A percentile compares a stretch with the other conserved stretches of the same genome.
Evolutionary conservation across 495 filamentous ascomycete genomes (phyloP).

Genomic region (Penicillium argentinense): DNA sequence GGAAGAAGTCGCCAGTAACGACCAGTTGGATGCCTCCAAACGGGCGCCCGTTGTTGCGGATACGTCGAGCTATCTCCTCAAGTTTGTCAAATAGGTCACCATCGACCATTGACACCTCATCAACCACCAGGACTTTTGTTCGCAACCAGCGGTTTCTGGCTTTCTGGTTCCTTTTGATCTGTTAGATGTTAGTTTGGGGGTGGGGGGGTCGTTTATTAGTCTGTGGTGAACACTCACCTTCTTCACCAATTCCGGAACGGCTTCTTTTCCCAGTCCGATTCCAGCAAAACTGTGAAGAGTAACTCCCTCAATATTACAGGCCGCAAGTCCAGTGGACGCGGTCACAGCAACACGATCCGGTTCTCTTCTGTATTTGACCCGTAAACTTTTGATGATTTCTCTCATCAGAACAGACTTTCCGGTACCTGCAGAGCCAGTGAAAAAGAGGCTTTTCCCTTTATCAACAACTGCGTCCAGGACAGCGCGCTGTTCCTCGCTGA

Average conservation of each 20-base stretch:
- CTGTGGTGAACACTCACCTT: conserved; percentile 46
- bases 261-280: conserved; percentile 92
- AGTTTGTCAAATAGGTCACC: conserved; percentile 96
- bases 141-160: conserved; percentile 84
- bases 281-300: conserved; percentile 95
- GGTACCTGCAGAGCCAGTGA: conserved; percentile 96
- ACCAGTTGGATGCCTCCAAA: conserved; percentile 97
- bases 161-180: conserved; percentile 83
- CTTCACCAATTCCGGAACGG: conserved; percentile 76
- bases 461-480: conserved; percentile 81
- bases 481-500: conserved; percentile 82
- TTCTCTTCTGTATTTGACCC: conserved; percentile 69
- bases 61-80: conserved; percentile 76
- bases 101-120: conserved; percentile 98
- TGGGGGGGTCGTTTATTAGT: not conserved
- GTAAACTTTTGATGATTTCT: conserved; percentile 79
- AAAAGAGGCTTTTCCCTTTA: conserved; percentile 84
- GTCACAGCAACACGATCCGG: conserved; percentile 86
- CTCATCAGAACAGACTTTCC: conserved; percentile 96
- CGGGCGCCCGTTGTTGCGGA: conserved; percentile 83
- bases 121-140: conserved; percentile 83
- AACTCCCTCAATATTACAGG: conserved; percentile 94
- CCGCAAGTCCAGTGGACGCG: conserved; percentile 92
- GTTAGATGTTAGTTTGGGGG: conserved; percentile 12
- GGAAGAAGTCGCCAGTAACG: conserved; percentile 97